Percentiles rank a stretch among this genome's conserved stretches.
Evolutionary conservation across 202 grass and related monocot species (phyloP).

Genomic region (Schoenoplectus tabernaemontani): DNA sequence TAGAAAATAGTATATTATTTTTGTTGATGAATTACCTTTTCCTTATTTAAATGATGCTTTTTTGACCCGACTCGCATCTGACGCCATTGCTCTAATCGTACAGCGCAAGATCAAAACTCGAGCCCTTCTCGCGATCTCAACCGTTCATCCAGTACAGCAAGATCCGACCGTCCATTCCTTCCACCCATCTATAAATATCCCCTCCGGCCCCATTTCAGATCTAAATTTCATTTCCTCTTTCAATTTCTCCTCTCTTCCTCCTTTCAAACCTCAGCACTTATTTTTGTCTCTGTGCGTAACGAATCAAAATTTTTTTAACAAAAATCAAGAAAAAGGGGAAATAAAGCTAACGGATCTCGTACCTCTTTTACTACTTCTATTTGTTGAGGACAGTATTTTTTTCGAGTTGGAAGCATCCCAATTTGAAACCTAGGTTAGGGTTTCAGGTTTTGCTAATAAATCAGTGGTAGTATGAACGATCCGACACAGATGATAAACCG

Average conservation of each 20-base stretch:
- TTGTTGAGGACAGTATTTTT: background rate
- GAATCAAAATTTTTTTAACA: constrained; percentile 41
- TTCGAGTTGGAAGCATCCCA: background rate
- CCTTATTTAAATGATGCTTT: constrained; percentile 20
- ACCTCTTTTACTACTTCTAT: background rate
- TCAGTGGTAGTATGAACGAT: constrained; percentile 48
- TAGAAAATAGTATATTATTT: background rate
- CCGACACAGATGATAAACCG: constrained; percentile 47
- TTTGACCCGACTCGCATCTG: constrained; percentile 12
- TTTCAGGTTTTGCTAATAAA: constrained; percentile 52
- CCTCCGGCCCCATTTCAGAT: constrained; percentile 26
- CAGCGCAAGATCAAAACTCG: constrained; percentile 35
- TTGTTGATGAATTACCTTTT: background rate
- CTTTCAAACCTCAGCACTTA: constrained; percentile 10
- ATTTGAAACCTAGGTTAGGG: constrained; percentile 45
- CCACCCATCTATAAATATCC: constrained; percentile 35
- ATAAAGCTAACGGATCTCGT: constrained; percentile 32
- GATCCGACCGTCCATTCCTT: constrained; percentile 32
- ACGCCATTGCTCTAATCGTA: constrained; percentile 28
- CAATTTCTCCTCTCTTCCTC: background rate
- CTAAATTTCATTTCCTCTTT: constrained; percentile 15
- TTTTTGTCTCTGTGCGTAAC: background rate
- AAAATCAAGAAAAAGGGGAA: constrained; percentile 35
- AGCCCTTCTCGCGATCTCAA: background rate
- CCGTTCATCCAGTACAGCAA: background rate